Percentiles rank a stretch among this genome's conserved stretches.
Evolutionary conservation across 495 filamentous ascomycete genomes (phyloP).

Genomic region (Aspergillus sclerotioniger): DNA sequence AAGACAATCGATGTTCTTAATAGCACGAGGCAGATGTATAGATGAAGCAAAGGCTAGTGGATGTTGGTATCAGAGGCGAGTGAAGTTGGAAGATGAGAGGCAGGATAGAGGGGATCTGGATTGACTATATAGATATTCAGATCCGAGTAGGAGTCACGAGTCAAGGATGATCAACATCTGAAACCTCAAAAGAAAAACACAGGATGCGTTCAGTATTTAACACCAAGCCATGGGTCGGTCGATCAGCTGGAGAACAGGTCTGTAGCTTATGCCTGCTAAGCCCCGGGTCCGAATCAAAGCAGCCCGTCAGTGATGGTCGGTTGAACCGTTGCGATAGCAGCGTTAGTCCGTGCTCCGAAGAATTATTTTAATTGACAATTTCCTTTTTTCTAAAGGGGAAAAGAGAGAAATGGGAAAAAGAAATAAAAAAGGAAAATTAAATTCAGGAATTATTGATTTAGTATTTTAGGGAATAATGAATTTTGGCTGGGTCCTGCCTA

Average conservation of each 20-base stretch:
- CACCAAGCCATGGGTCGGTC: slow-evolving; percentile 24
- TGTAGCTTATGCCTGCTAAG: slow-evolving; percentile 34
- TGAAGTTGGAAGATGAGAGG: slow-evolving; percentile 1
- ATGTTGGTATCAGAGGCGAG: not conserved
- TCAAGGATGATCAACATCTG: slow-evolving; percentile 11
- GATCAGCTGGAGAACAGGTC: slow-evolving; percentile 27
- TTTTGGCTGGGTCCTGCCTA: not conserved
- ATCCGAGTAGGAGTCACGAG: slow-evolving; percentile 14
- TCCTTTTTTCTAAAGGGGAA: slow-evolving; percentile 1
- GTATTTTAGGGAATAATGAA: not conserved
- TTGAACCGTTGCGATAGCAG: slow-evolving; percentile 32
- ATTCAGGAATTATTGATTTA: too few species aligned
- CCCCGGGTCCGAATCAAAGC: slow-evolving; percentile 23
- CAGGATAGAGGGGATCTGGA: slow-evolving; percentile 16
- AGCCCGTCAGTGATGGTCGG: slow-evolving; percentile 11
- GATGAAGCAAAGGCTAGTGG: not conserved
- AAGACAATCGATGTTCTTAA: not conserved
- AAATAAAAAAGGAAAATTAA: too few species aligned
- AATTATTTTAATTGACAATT: slow-evolving; percentile 8
- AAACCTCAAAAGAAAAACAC: slow-evolving; percentile 12
- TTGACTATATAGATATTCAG: slow-evolving; percentile 32
- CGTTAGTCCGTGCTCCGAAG: slow-evolving; percentile 29
- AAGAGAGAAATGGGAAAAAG: too few species aligned
- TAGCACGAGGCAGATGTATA: not conserved
- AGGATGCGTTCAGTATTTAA: slow-evolving; percentile 20